Evolutionary conservation across 305 asterid genomes (phyloP), one percentile per base, ranked within the genome.

Genomic region (Ilex paraguariensis): DNA sequence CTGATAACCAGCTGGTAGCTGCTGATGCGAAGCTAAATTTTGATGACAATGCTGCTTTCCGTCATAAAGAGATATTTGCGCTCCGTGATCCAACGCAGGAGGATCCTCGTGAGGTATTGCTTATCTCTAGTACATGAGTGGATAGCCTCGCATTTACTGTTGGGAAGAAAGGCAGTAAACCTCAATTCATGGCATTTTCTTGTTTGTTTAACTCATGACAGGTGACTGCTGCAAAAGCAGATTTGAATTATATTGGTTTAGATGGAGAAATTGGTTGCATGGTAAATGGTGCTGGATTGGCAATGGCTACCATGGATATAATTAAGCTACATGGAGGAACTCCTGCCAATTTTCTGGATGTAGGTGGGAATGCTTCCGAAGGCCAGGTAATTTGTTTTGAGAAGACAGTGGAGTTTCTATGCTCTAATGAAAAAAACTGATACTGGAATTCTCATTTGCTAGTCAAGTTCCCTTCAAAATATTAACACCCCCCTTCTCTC

Each of bases 201-300:
- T 36, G 42, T 36, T 30, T 7, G 36, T 33, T 30, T 45, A 11
- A 9, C 15, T 50, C 13, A 42, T 76, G 56, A 67, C 76, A 94
- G 99, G 99, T 94, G 65, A 83, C 95, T 75, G 99, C 98, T 62
- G 95, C 99, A 33, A 81, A 91, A 84, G 99, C 97, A n/a, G 98
- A 94, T 66, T 76, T 94, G 76, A 94, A 94, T 77, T 94, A 94
- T 85, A 94, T 94, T 64, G 99, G 99, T 40, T 80, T 94, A 64
- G 99, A 94, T 71, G 99, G 99, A 62, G 99, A 94, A 82, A 94
- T 94, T 55, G 99, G 99, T 65, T 94, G 99, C 77, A 94, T 94
- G 99, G 99, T 94, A 59, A 94, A 94, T 75, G 99, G 99, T 68
- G 99, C 99, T 81, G 99, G 99, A 54, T 77, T 94, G 73, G 99